These are phyloP conservation scores for Pholiota microspora DNA, from an alignment of 768 basidiomycete genomes.

Conservation along the genomic window DNA sequence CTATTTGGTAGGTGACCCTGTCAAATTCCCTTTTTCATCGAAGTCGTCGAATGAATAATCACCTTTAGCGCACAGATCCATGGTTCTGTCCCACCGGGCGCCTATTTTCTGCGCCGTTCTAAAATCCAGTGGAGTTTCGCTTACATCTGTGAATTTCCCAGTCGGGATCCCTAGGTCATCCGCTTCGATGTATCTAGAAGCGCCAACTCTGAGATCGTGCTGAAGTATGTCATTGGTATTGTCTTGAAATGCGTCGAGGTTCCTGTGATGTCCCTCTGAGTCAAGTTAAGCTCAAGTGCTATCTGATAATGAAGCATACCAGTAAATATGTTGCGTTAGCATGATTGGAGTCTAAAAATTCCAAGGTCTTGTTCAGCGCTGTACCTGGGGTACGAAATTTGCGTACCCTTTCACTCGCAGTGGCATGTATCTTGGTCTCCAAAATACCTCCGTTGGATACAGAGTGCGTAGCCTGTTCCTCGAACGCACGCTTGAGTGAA, in stretches of 20 bases:
- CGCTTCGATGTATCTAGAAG: constrained; percentile 35
- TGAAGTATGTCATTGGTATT: constrained; percentile 32
- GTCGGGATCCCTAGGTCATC: constrained; percentile 39
- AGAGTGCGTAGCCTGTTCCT: constrained; percentile 41
- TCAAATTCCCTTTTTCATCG: neutral
- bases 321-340: constrained; percentile 56
- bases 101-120: constrained; percentile 29
- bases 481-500: neutral
- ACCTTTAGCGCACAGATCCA: constrained; percentile 28
- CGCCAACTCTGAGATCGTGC: constrained; percentile 28
- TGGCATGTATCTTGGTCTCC: constrained; percentile 41
- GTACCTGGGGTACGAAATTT: neutral
- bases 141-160: constrained; percentile 29
- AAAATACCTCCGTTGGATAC: constrained; percentile 43
- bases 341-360: constrained; percentile 47
- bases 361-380: no score
- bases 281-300: neutral
- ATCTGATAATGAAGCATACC: constrained; percentile 25
- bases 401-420: constrained; percentile 39
- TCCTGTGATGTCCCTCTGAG: constrained; percentile 27
- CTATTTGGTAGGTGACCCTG: constrained; percentile 18
- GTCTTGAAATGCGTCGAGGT: constrained; percentile 51
- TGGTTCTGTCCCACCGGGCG: constrained; percentile 31
- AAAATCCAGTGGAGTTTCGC: constrained; percentile 41
- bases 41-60: neutral